Base-by-base conservation (phyloP, 2,329 filamentous ascomycete genomes). In the Pyricularia sp. region DNA sequence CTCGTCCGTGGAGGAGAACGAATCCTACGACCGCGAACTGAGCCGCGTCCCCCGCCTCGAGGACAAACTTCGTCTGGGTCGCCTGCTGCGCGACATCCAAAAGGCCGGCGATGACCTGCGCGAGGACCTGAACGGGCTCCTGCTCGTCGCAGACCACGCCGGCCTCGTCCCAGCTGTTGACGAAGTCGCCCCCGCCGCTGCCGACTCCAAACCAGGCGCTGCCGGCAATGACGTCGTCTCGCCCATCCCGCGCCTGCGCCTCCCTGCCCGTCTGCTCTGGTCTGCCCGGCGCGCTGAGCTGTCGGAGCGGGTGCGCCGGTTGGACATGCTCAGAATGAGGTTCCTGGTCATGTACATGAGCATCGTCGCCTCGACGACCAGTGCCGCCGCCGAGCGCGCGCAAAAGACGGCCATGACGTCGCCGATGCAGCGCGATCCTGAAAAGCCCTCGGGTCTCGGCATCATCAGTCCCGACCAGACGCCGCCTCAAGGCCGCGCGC, bases 311-410 rank as follows among this genome's bases (percentile, higher is more conserved):
- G 76, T 87, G 64, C 79, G 82, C 65, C 78, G 84, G 61, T 75
- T 88, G 55, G 85, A 88, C 69, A 73, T 87, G 70, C 72, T 88
- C 71, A 79, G 85, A 71, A 86, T 86, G 83, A 81, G 85, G 67
- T 87, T 88, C 71, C 74, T 88, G 35, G 83, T 87, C 44, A 78
- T 86, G 49, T 86, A 86, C 72, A 83, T 88, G 82, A 82, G 84
- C 68, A 80, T 86, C 66, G 78, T 87, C 64, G 76, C 80, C 13
- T 73, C 76, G 12, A 65, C 72, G 66, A 64, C 73, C 68, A 65
- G 73, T 4, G 73, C 71, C 35, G 73, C 75, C 49, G 71, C 73
- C 9, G 76, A 78, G 67, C 77, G 76, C 70, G 71, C 70, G 33
- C 69, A 73, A 55, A 69, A 69, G 65, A 67, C 65, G 22, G 65